Conservation (phyloP, 257 asterid genomes). For the Sherardia arvensis region DNA sequence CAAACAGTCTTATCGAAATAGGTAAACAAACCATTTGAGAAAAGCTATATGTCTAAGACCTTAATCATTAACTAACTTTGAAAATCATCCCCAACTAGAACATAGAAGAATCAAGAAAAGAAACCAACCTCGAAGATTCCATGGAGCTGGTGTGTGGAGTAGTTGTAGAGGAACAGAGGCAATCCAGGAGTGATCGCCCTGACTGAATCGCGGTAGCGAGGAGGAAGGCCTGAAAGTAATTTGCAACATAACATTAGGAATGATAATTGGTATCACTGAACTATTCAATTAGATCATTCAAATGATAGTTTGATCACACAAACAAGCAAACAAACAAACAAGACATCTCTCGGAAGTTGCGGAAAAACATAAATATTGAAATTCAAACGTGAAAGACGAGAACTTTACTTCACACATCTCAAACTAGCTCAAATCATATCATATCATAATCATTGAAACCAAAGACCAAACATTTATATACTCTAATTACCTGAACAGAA, state of each 20-base stretch:
- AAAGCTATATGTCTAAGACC: background rate
- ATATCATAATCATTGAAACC: background rate
- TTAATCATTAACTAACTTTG: background rate
- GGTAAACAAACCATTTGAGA: background rate
- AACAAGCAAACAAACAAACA: too few relatives aligned
- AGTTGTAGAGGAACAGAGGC: slow-evolving; percentile 85
- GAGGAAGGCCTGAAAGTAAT: slow-evolving; percentile 64
- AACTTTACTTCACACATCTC: too few relatives aligned
- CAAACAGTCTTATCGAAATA: background rate
- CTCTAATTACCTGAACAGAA: background rate
- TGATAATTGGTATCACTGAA: background rate
- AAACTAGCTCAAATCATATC: background rate
- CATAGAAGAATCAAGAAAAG: background rate
- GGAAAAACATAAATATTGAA: background rate
- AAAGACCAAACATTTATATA: background rate
- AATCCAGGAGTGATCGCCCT: slow-evolving; percentile 86
- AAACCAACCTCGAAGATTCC: slow-evolving; percentile 81
- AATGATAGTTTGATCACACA: background rate
- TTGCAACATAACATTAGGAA: background rate
- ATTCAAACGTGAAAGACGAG: too few relatives aligned
- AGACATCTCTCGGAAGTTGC: too few relatives aligned
- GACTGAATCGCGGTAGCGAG: slow-evolving; percentile 88
- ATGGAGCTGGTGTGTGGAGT: slow-evolving; percentile 91
- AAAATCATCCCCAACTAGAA: background rate
- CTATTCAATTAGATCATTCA: background rate